Conservation (phyloP, 2,329 filamentous ascomycete genomes). For the Exophiala bonariae region DNA sequence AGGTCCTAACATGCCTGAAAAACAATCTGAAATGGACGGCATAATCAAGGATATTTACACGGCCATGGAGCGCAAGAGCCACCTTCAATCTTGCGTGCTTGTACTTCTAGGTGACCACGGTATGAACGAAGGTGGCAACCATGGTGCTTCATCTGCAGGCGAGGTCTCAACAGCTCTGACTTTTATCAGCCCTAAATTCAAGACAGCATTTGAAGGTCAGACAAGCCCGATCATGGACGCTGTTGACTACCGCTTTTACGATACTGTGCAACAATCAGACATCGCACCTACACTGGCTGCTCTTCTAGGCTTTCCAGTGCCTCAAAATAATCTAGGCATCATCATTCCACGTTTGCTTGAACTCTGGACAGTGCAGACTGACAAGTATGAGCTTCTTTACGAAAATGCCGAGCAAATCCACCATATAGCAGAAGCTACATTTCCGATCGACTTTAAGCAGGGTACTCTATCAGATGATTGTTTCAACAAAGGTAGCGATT, state of each 20-base stretch:
- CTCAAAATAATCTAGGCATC: constrained; percentile 85
- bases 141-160: constrained; percentile 88
- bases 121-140: constrained; percentile 99
- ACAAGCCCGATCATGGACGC: constrained; percentile 53
- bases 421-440: constrained; percentile 72
- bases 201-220: constrained; percentile 48
- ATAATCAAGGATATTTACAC: constrained; percentile 75
- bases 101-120: constrained; percentile 92
- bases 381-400: constrained; percentile 68
- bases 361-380: constrained; percentile 65
- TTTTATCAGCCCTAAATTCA: constrained; percentile 84
- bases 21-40: constrained; percentile 90
- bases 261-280: constrained; percentile 87
- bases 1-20: constrained; percentile 87
- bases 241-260: constrained; percentile 77
- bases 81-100: constrained; percentile 76
- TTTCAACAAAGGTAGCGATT: constrained; percentile 30
- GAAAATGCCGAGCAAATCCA: constrained; percentile 81
- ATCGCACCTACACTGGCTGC: constrained; percentile 86
- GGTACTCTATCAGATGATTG: constrained; percentile 27
- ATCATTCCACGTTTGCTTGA: constrained; percentile 77
- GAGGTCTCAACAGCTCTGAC: constrained; percentile 92
- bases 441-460: constrained; percentile 50
- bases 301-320: constrained; percentile 81
- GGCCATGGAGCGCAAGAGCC: constrained; percentile 68